phyloP scores from a whole-genome alignment of 192 early-diverging fungal species.

The Coemansia nantahalensis region DNA sequence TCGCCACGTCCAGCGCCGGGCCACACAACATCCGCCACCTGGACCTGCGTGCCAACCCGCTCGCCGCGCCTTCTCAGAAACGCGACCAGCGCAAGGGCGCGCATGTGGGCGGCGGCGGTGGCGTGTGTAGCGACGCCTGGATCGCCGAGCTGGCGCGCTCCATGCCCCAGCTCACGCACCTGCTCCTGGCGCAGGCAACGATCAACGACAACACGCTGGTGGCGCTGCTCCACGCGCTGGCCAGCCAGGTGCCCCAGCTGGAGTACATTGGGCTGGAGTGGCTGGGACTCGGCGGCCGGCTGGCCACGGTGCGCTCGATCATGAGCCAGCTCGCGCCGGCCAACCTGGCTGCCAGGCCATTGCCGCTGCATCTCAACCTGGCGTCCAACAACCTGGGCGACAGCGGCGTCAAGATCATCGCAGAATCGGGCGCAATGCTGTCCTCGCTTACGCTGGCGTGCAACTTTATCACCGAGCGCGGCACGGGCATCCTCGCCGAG shows the following conservation, averaged over 20 bases:
- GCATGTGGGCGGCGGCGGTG: not conserved
- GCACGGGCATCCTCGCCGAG: constrained; percentile 28
- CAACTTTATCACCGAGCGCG: constrained; percentile 51
- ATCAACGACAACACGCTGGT: constrained; percentile 24
- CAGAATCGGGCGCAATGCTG: constrained; percentile 21
- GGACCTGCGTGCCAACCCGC: constrained; percentile 50
- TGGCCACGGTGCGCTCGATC: constrained; percentile 28
- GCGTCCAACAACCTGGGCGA: constrained; percentile 48
- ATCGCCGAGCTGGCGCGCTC: constrained; percentile 13
- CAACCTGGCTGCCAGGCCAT: not conserved
- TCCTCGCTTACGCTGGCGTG: constrained; percentile 43
- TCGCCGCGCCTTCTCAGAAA: not conserved
- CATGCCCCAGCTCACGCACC: constrained; percentile 34
- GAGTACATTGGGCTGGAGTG: constrained; percentile 52
- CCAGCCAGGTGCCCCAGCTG: constrained; percentile 6
- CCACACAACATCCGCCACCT: constrained; percentile 11
- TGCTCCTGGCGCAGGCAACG: constrained; percentile 34
- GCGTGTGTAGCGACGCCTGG: constrained; percentile 5
- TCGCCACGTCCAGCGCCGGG: constrained; percentile 2
- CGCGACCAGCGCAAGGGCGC: not conserved
- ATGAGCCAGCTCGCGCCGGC: constrained; percentile 13
- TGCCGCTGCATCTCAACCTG: constrained; percentile 36
- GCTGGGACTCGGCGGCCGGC: constrained; percentile 38
- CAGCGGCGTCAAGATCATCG: constrained; percentile 26
- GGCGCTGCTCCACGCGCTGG: constrained; percentile 23